These are phyloP conservation scores for Neoboletus subvelutipes DNA, from an alignment of 768 basidiomycete genomes.

Conservation along the genomic window DNA sequence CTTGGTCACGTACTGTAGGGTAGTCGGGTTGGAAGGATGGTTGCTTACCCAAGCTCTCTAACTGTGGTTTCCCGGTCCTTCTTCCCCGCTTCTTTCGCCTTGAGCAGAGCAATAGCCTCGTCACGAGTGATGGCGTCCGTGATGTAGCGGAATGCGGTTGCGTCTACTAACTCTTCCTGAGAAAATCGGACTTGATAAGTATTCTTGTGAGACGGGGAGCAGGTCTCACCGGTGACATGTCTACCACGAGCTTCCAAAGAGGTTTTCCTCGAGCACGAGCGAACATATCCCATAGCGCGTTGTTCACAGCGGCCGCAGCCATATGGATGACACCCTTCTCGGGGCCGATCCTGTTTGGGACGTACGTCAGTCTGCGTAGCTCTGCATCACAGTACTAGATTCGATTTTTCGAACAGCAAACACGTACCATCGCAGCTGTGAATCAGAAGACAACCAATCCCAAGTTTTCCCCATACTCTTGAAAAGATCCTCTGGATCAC, in stretches of 20 bases:
- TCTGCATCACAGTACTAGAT: background rate
- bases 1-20: background rate
- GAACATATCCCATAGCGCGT: conserved; percentile 94
- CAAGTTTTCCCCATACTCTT: conserved; percentile 89
- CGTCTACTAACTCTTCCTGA: conserved; percentile 75
- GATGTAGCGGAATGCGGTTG: conserved; percentile 85
- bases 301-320: conserved; percentile 84
- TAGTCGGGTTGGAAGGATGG: background rate
- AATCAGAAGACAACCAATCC: conserved; percentile 83
- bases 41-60: conserved; percentile 56
- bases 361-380: background rate
- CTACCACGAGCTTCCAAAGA: conserved; percentile 90
- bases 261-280: conserved; percentile 80
- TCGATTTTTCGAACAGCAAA: background rate
- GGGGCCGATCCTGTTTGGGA: conserved; percentile 72
- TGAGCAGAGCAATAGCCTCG: conserved; percentile 83
- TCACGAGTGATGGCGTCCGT: conserved; percentile 90
- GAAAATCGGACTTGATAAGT: background rate
- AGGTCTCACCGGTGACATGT: conserved; percentile 71
- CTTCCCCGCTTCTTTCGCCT: conserved; percentile 73
- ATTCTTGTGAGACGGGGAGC: background rate
- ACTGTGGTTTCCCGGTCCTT: conserved; percentile 77
- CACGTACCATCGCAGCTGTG: conserved; percentile 82
- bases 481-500: conserved; percentile 79
- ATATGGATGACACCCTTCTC: conserved; percentile 96